Percentiles rank a stretch among this genome's conserved stretches.
These are phyloP conservation scores for Cyclostephanos tholiformis DNA, from an alignment of 108 stramenopile genomes.

Conservation along the genomic window DNA sequence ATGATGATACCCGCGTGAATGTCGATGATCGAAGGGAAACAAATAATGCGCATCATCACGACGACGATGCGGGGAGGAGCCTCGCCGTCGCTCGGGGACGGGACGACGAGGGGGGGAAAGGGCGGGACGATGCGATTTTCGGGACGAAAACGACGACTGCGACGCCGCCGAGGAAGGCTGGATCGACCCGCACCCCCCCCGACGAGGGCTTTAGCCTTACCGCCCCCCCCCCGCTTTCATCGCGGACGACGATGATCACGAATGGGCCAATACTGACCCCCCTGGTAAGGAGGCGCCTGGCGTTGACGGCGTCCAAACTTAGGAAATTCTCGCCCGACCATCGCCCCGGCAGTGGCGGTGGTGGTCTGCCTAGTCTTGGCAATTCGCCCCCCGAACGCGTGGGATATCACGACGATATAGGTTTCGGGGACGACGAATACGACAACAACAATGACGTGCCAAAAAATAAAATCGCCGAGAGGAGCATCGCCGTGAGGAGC, in stretches of 20 bases:
- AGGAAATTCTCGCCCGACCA: conserved; percentile 47
- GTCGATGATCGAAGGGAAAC: too few relatives aligned
- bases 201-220: neutral
- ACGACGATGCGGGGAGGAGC: too few relatives aligned
- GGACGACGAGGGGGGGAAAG: neutral
- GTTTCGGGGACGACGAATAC: neutral
- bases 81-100: neutral
- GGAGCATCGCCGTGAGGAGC: neutral
- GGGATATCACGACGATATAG: neutral
- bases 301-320: conserved; percentile 37
- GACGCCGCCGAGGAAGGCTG: neutral
- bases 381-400: conserved; percentile 10
- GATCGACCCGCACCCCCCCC: conserved; percentile 1
- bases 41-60: too few relatives aligned
- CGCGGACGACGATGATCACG: conserved; percentile 24
- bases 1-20: too few relatives aligned
- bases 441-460: neutral
- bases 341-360: neutral
- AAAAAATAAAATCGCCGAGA: neutral
- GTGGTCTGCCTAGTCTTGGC: neutral
- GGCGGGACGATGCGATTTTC: neutral
- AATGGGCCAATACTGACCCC: conserved; percentile 23
- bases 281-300: conserved; percentile 42
- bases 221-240: conserved; percentile 12
- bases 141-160: neutral